A percentile compares a stretch with the other conserved stretches of the same genome.
Conservation (phyloP, 2,329 filamentous ascomycete species). For the Arthroderma sp. region DNA sequence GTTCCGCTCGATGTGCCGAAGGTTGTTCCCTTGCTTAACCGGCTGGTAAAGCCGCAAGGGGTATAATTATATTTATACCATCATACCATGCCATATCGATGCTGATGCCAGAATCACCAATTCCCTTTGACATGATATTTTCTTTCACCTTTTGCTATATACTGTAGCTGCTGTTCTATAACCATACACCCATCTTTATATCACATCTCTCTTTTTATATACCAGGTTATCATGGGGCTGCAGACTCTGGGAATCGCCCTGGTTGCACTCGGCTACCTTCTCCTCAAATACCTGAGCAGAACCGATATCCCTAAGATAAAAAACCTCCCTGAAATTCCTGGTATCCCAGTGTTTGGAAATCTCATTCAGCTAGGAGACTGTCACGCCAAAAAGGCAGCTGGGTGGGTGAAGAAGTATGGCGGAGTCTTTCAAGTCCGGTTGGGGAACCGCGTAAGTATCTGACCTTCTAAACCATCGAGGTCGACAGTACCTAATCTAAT, state of each 20-base stretch:
- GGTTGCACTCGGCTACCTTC: constrained; percentile 25
- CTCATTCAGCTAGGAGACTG: constrained; percentile 46
- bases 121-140: too few relatives aligned
- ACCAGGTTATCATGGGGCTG: constrained; percentile 6
- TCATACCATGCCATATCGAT: too few relatives aligned
- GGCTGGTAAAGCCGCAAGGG: too few relatives aligned
- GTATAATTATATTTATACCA: too few relatives aligned
- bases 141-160: too few relatives aligned
- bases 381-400: constrained; percentile 41
- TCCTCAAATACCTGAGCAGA: constrained; percentile 31
- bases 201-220: not conserved
- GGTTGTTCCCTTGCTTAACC: too few relatives aligned
- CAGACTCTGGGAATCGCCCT: constrained; percentile 16
- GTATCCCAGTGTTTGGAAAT: constrained; percentile 50
- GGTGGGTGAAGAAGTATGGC: constrained; percentile 48
- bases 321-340: constrained; percentile 47
- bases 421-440: constrained; percentile 54
- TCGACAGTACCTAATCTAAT: not conserved
- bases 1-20: too few relatives aligned
- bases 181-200: not conserved
- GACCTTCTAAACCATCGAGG: not conserved
- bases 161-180: too few relatives aligned
- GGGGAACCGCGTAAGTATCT: constrained; percentile 46
- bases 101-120: too few relatives aligned
- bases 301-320: constrained; percentile 51